Evolutionary conservation across 345 rosid genomes (phyloP).

Genomic region (Lepidium sativum): DNA sequence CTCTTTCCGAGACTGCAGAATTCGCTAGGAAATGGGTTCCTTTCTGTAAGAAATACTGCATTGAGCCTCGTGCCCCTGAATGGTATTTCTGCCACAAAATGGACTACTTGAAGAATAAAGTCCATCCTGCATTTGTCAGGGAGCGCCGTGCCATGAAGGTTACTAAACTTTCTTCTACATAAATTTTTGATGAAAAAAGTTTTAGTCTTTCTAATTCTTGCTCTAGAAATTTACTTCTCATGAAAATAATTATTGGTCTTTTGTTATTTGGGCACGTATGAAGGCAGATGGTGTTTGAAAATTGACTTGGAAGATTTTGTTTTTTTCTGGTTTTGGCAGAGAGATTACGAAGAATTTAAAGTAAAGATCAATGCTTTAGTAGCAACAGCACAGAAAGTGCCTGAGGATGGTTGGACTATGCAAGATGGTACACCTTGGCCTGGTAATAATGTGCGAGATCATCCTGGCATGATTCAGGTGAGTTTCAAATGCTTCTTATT

Average conservation of each 20-base stretch:
- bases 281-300: background rate
- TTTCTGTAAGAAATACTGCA: conserved; percentile 78
- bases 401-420: conserved; percentile 99
- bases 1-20: conserved; percentile 96
- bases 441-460: conserved; percentile 86
- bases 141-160: conserved; percentile 99
- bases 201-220: background rate
- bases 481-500: conserved; percentile 14
- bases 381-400: conserved; percentile 94
- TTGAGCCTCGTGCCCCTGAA: conserved; percentile 98
- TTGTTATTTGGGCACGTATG: background rate
- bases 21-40: conserved; percentile 99
- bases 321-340: conserved; percentile 39
- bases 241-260: background rate
- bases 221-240: background rate
- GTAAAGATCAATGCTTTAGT: conserved; percentile 86
- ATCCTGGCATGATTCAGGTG: conserved; percentile 99
- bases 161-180: conserved; percentile 8
- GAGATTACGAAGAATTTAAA: conserved; percentile 98
- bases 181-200: background rate
- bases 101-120: conserved; percentile 90
- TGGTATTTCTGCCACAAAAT: conserved; percentile 96
- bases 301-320: background rate
- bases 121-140: conserved; percentile 89
- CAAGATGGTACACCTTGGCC: conserved; percentile 99